Evolutionary conservation across 768 basidiomycete genomes (phyloP), one percentile per base, ranked within the genome.

Genomic region (Pisolithus albus): DNA sequence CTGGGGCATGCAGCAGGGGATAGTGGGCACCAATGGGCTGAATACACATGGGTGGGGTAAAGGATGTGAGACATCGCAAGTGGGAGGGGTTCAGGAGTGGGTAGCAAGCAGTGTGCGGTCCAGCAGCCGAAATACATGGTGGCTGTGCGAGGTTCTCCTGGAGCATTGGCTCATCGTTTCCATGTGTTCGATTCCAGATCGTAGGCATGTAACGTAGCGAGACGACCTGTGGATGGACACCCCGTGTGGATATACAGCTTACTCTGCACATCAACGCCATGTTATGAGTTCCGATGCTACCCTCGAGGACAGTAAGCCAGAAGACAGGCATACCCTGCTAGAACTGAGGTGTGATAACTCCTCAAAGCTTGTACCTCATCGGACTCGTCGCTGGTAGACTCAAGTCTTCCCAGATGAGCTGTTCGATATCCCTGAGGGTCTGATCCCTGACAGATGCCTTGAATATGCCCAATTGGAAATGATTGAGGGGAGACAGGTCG

Each of bases 211-310:
- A 75, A 55, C 3, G 65, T 58, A 15, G 57, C 48, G 5, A 73
- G 63, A 23, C 74, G 68, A 10, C 74, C 74, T 11, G 61, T 56
- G 0, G 58, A 47, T 0, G 72, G 73, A 41, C 74, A 75, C 11
- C 72, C 73, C 1, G 72, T 72, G 50, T 75, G 75, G 4, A 74
- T 55, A 57, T 69, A 72, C 11, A 73, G 50, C 23, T 56, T 65
- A 15, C 52, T 61, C 70, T 72, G 23, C 2, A 2, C 26, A 1
- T 5, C 26, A 45, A 45, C 3, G 9, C 7, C 23, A 6, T n/a
- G n/a, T 23, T 28, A 24, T 28, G 16, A 44, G 43, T 26, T 43
- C 30, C 9, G 5, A 39, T 48, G 2, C 8, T 45, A 6, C 43
- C 30, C 21, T 7, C 7, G 23, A 34, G 9, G 30, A 32, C 11